Percentiles rank a stretch among this genome's conserved stretches.
phyloP scores from a whole-genome alignment of 2,329 filamentous ascomycete genomes.

The Lasiodiplodia citricola region DNA sequence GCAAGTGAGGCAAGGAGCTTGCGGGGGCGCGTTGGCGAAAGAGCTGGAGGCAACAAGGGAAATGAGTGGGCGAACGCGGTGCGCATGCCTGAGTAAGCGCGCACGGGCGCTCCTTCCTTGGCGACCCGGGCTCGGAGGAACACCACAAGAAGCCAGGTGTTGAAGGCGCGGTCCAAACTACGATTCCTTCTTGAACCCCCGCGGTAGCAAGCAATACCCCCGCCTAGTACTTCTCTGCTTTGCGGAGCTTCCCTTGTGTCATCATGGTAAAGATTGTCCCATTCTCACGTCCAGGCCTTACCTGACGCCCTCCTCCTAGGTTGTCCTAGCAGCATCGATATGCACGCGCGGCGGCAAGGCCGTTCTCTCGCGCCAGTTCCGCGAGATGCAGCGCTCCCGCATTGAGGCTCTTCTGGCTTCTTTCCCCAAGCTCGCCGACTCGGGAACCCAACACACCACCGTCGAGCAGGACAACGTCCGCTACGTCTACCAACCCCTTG shows the following conservation, averaged over 20 bases:
- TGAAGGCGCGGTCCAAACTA: conserved; percentile 10
- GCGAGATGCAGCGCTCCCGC: conserved; percentile 94
- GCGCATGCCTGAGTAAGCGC: conserved; percentile 18
- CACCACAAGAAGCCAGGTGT: conserved; percentile 26
- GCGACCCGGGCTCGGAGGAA: conserved; percentile 11
- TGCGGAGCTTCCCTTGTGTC: background rate
- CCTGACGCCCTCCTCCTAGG: conserved; percentile 58
- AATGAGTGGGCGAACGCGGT: conserved; percentile 17
- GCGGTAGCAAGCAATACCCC: background rate
- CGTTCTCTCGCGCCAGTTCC: conserved; percentile 96
- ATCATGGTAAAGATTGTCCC: conserved; percentile 14
- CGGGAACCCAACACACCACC: conserved; percentile 94
- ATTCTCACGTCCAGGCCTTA: background rate
- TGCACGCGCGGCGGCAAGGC: conserved; percentile 98
- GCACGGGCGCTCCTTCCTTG: conserved; percentile 19
- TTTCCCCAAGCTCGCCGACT: conserved; percentile 96
- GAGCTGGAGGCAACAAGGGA: conserved; percentile 25
- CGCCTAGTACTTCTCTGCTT: background rate
- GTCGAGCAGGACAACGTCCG: conserved; percentile 99
- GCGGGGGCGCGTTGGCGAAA: conserved; percentile 11
- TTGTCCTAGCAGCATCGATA: conserved; percentile 98
- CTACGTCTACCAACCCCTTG: conserved; percentile 98
- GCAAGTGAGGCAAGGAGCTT: conserved; percentile 11
- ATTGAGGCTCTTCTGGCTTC: conserved; percentile 96
- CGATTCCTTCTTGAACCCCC: background rate